Base-by-base conservation (phyloP, 345 rosid genomes). In the Aquilaria malaccensis region DNA sequence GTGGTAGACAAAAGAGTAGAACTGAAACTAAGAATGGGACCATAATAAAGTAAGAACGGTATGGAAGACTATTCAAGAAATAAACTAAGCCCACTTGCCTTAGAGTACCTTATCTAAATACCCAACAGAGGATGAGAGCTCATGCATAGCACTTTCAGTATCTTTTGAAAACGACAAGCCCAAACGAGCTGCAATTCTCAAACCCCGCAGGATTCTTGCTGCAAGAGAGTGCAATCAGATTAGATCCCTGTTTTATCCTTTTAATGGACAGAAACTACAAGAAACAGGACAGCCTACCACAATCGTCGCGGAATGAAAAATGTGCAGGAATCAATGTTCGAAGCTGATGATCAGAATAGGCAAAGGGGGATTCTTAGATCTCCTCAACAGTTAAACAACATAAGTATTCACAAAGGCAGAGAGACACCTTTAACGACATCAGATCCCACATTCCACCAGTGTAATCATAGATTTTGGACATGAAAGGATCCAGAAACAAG, bases 131-230 rank as follows among this genome's bases (percentile, higher is more conserved):
- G 95, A 70, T 32, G 83, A 76, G 70, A 81, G 79, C 30, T 85
- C 66, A 55, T 45, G 71, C 37, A 94, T 83, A 51, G 99, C 96
- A 67, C 65, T 62, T 74, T 80, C 80, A 67, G 77, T 73, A 50
- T 90, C 97, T 80, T 71, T 74, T 58, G 91, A 76, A 51, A 94
- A 60, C 54, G 85, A 78, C 61, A 90, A 76, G 63, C 87, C 78
- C 63, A 94, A 65, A 57, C 97, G 97, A 64, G 95, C 96, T 2
- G 96, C 95, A 66, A 94, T 80, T 71, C 99, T 86, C 74, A 90
- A 65, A 53, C 95, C 97, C 63, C 97, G 85, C 68, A 94, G 85
- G 50, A 94, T 82, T 80, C 97, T 90, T 60, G 95, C 99, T 94
- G 81, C 71, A 81, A 30, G 50, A 51, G 61, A 50, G 10, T 30